Evolutionary conservation across 768 basidiomycete species (phyloP).

Genomic region (Trametopsis cervina): DNA sequence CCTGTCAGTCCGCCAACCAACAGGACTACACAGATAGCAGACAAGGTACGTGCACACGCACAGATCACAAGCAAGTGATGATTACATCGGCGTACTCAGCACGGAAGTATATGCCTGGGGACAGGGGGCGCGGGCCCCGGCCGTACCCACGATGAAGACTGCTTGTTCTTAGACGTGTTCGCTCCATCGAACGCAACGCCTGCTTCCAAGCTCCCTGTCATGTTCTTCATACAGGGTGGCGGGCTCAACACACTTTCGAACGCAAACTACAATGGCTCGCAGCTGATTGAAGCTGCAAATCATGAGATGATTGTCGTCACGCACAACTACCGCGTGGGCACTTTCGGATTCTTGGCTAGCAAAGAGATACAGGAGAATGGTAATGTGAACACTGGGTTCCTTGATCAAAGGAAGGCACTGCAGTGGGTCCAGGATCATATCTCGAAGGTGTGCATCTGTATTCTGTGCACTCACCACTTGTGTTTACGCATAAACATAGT

Average conservation of each 20-base stretch:
- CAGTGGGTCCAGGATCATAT: conserved; percentile 2
- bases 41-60: not conserved
- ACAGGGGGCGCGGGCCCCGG: not conserved
- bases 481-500: no score
- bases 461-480: no score
- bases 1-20: not conserved
- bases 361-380: not conserved
- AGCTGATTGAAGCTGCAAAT: not conserved
- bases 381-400: not conserved
- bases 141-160: not conserved
- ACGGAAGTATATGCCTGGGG: not conserved
- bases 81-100: no score
- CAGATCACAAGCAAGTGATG: no score
- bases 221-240: not conserved
- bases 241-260: not conserved
- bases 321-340: not conserved
- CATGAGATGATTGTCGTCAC: not conserved
- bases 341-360: not conserved
- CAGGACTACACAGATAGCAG: not conserved
- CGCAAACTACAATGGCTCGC: not conserved
- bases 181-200: not conserved
- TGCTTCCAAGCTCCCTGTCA: not conserved
- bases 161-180: not conserved
- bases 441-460: not conserved
- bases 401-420: not conserved